phyloP scores from a whole-genome alignment of 257 asterid species.

The Gentiana straminea region DNA sequence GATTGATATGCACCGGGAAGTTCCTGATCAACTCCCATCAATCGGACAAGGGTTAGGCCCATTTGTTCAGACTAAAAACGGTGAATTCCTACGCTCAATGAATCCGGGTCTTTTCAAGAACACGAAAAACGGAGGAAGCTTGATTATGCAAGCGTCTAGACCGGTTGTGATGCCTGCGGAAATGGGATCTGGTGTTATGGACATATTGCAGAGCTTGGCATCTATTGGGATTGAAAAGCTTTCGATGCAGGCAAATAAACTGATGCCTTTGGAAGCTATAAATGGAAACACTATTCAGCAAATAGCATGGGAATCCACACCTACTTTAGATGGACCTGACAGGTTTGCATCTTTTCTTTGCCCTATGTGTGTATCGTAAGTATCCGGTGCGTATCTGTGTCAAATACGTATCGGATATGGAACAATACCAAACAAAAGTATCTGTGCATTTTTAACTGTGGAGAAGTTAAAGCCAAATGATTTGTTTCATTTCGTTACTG shows the following conservation, averaged over 20 bases:
- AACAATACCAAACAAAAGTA: too few relatives aligned
- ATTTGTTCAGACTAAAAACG: conserved; percentile 64
- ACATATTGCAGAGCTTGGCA: conserved; percentile 68
- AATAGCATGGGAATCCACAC: conserved; percentile 64
- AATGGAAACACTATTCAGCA: conserved; percentile 82
- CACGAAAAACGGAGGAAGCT: conserved; percentile 62
- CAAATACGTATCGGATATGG: background rate
- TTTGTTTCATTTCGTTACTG: background rate
- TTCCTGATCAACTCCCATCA: conserved; percentile 52
- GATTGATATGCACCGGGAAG: conserved; percentile 38
- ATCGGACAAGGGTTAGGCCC: conserved; percentile 79
- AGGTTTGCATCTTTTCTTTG: conserved; percentile 35
- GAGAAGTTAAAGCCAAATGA: too few relatives aligned
- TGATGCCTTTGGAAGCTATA: conserved; percentile 90
- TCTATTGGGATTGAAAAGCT: conserved; percentile 90
- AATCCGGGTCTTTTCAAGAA: conserved; percentile 56
- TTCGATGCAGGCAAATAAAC: conserved; percentile 82
- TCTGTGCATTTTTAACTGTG: too few relatives aligned
- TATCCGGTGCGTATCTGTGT: background rate
- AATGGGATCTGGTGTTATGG: conserved; percentile 85
- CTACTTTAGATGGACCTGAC: conserved; percentile 49
- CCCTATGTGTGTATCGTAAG: too few relatives aligned
- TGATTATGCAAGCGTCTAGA: conserved; percentile 84
- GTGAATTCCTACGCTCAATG: conserved; percentile 90
- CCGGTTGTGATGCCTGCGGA: conserved; percentile 96